Base-by-base conservation (phyloP, 1,284 basidiomycete genomes). In the Malassezia psittaci region DNA sequence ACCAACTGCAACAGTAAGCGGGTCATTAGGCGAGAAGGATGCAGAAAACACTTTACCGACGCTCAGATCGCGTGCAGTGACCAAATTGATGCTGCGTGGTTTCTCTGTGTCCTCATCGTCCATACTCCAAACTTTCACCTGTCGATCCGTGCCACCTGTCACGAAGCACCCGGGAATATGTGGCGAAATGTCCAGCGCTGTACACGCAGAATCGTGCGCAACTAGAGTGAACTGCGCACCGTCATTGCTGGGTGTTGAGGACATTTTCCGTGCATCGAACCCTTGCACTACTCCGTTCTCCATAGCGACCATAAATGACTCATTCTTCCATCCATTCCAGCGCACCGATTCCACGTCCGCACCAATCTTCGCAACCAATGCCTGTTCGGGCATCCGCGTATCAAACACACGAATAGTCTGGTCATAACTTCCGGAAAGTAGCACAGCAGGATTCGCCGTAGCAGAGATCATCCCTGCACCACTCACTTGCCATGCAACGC, bases 31-130 rank as follows among this genome's bases (percentile, higher is more conserved):
- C 19, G 88, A 91, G 80, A 88, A 96, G 3, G 82, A 79, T 0
- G 86, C 81, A 1, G 90, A 85, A 77, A 98, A 98, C 16, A 98
- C 86, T 78, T 94, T 94, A 75, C 93, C 93, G 46, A 96, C 83
- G 41, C 89, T 91, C n/a, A 99, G 79, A 76, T 99, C 91, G 59
- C 90, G 78, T 11, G 85, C 86, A 0, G 86, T 85, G 5, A 90
- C 90, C 63, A 98, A 79, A 74, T 85, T 90, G 70, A 96, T 88
- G 6, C 60, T 59, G 1, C 43, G 48, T 3, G 58, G 59, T 48
- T 48, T 51, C 33, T 13, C 48, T 18, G 21, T 48, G 47, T 85
- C 84, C 53, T 77, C 76, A 47, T 78, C 78, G 40, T 96, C 62
- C 29, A 73, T 79, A 71, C 93, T 96, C 94, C 94, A 98, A 6